phyloP scores from a whole-genome alignment of 1,284 basidiomycete genomes.

The Rhodotorula mucilaginosa region DNA sequence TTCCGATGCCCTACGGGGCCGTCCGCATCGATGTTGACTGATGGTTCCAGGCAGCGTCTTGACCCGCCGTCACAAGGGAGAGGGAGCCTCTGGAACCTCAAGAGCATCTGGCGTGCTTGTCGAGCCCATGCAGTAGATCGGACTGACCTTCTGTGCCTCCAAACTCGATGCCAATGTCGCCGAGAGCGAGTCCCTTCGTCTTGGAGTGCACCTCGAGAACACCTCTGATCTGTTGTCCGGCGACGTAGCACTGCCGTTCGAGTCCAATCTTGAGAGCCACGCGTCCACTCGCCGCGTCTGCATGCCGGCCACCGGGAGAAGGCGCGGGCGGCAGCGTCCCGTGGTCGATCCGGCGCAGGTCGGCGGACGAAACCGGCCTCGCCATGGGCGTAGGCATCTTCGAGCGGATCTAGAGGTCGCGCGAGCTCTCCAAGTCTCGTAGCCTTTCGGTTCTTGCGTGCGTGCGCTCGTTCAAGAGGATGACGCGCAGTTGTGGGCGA shows the following conservation, averaged over 20 bases:
- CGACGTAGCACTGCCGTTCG: conserved; percentile 19
- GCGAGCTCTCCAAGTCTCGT: no score
- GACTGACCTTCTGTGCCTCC: conserved; percentile 30
- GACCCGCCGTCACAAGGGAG: background rate
- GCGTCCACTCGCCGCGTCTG: background rate
- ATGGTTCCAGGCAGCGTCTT: background rate
- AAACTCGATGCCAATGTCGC: conserved; percentile 40
- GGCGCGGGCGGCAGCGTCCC: conserved; percentile 7
- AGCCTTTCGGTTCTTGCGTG: no score
- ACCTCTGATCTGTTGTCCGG: conserved; percentile 37
- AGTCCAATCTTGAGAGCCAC: conserved; percentile 7
- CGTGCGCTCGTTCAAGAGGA: no score
- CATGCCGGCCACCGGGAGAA: background rate
- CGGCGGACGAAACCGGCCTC: conserved; percentile 2
- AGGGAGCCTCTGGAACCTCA: background rate
- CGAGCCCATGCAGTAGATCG: no score
- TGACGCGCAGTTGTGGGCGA: no score
- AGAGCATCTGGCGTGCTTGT: no score
- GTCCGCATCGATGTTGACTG: conserved; percentile 3
- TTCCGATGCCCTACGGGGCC: background rate
- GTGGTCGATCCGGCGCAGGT: background rate
- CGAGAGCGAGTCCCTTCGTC: conserved; percentile 27
- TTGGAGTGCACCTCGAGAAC: conserved; percentile 38
- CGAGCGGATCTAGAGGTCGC: no score
- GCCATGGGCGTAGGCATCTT: background rate